Base-by-base conservation (phyloP, 495 filamentous ascomycete genomes). In the Aspergillus incahuasiensis region DNA sequence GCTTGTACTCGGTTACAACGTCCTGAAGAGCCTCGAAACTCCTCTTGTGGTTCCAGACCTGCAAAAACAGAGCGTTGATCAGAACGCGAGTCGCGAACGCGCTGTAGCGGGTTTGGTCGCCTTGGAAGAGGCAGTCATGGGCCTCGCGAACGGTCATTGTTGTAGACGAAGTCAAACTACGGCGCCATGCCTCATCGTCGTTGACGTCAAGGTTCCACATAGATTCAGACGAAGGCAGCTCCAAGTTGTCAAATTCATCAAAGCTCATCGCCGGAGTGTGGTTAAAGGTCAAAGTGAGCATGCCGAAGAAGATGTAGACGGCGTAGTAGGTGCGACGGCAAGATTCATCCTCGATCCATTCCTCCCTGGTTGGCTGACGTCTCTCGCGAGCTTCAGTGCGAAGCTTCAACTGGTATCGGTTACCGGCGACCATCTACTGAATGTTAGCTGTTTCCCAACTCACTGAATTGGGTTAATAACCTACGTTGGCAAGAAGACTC, bases 231-330 rank as follows among this genome's bases (percentile, higher is more conserved):
- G 92, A 96, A 0, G 95, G 95, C 34, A 98, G 79, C 69, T 94
- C 85, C 20, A 97, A 76, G 58, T 89, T 86, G 65, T 97, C 95
- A 62, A 98, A 95, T 71, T 97, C 95, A 70, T 96, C 95, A 76
- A 96, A 96, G 68, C 88, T 92, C 76, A 97, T 96, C 21, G 91
- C 86, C 21, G 95, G 95, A 2, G 92, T 96, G 71, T 97, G 94
- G 71, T 98, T 97, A 80, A 92, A 98, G 1, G 92, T 95, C 62
- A 98, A 71, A 7, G 94, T 98, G 57, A 98, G 75, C 67, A 97
- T 82, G 54, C 94, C 94, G 65, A 97, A 97, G 83, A 97, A 98
- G 74, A 98, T 92, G 73, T 97, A 97, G 52, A 97, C 92, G n/a
- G 94, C 94, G 62, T 91, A 98, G 75, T 97, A 98, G 2, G 94